phyloP scores from a whole-genome alignment of 768 basidiomycete species.

The Cystobasidium onofrii region DNA sequence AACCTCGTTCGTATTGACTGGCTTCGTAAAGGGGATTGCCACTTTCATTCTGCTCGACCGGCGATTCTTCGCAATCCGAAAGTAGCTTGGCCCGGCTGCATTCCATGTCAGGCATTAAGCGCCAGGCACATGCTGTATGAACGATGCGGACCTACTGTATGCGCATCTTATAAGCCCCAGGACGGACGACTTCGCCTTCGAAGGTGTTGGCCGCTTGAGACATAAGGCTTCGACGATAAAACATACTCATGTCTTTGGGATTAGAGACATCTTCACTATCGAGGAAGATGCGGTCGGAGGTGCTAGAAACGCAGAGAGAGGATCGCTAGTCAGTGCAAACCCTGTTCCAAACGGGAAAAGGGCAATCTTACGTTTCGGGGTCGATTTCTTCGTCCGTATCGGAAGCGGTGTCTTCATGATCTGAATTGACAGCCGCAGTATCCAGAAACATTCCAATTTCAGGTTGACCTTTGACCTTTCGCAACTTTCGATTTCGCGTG shows the following conservation, averaged over 20 bases:
- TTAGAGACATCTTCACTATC: conserved; percentile 18
- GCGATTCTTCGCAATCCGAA: not conserved
- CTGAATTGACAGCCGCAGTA: conserved; percentile 14
- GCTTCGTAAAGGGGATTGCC: not conserved
- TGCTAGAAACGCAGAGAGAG: not conserved
- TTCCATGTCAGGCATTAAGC: no score
- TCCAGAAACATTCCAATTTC: conserved; percentile 4
- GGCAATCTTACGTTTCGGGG: conserved; percentile 21
- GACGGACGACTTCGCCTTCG: conserved; percentile 1
- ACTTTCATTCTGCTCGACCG: not conserved
- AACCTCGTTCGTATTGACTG: conserved; percentile 3
- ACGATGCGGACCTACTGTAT: conserved; percentile 16
- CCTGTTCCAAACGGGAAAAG: not conserved
- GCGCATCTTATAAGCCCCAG: conserved; percentile 20
- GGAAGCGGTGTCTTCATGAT: conserved; percentile 15
- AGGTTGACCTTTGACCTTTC: not conserved
- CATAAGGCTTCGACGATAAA: conserved; percentile 26
- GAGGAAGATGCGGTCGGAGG: conserved; percentile 10
- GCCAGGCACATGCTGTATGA: no score
- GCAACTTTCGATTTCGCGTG: not conserved
- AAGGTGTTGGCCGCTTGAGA: conserved; percentile 18
- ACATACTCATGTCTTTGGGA: conserved; percentile 15
- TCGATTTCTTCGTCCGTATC: conserved; percentile 3
- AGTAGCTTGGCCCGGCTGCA: not conserved
- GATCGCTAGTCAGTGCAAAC: not conserved